Evolutionary conservation across 176 grass and related monocot genomes (phyloP).

Genomic region (Zea mays): DNA sequence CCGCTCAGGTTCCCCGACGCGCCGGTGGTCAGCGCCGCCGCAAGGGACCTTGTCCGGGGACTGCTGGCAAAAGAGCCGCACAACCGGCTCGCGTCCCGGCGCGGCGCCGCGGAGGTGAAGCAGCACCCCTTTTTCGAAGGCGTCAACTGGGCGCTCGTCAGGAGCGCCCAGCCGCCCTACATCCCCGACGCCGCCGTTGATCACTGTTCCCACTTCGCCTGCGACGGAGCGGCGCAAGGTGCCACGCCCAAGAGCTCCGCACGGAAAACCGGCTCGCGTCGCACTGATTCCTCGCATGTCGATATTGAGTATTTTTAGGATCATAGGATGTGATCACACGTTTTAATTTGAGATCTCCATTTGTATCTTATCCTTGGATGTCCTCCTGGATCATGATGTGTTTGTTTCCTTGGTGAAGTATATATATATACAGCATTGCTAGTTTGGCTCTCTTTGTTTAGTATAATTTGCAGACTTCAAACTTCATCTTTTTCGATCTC

Average conservation of each 20-base stretch:
- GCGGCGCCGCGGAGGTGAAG: constrained; percentile 81
- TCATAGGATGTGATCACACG: background rate
- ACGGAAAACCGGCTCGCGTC: constrained; percentile 37
- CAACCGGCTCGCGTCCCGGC: constrained; percentile 56
- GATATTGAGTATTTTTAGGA: constrained; percentile 86
- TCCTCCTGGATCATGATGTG: background rate
- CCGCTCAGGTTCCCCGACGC: constrained; percentile 77
- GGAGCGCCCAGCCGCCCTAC: constrained; percentile 72
- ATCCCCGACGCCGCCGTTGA: constrained; percentile 43
- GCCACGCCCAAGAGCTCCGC: constrained; percentile 31
- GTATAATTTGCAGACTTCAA: background rate
- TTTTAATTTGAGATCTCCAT: background rate
- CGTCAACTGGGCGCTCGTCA: constrained; percentile 88
- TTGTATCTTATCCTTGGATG: background rate
- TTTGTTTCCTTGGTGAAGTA: background rate
- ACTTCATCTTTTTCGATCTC: background rate
- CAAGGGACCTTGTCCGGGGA: constrained; percentile 74
- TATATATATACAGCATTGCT: too few relatives aligned
- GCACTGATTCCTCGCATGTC: constrained; percentile 53
- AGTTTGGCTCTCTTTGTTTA: background rate
- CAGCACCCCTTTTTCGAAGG: constrained; percentile 90
- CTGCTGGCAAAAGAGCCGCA: constrained; percentile 88
- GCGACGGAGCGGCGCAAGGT: constrained; percentile 13
- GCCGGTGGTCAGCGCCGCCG: constrained; percentile 57
- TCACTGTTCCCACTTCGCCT: constrained; percentile 30